A percentile compares a stretch with the other conserved stretches of the same genome.
phyloP scores from a whole-genome alignment of 352 stramenopile species.

The Phytopythium oedochilum region DNA sequence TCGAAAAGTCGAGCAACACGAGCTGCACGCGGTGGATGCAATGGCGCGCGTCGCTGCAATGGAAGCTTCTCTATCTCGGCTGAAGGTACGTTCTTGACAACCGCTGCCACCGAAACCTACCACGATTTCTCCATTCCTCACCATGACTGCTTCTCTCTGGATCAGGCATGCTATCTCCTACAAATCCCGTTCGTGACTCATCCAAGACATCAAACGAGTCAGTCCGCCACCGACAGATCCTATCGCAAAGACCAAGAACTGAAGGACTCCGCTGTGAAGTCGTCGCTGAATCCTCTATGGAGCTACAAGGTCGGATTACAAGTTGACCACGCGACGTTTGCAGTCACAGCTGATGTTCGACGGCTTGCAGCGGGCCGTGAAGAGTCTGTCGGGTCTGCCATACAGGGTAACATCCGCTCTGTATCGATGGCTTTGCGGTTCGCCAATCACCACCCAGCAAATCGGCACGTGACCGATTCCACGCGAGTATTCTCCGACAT shows the following conservation, averaged over 20 bases:
- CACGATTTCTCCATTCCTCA: constrained; percentile 5
- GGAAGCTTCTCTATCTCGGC: constrained; percentile 17
- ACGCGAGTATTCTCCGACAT: constrained; percentile 26
- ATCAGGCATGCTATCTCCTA: constrained; percentile 36
- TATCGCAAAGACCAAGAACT: too few relatives aligned
- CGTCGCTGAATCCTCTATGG: background rate
- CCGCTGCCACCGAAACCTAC: background rate
- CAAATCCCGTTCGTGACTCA: constrained; percentile 20
- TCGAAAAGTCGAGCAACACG: constrained; percentile 7
- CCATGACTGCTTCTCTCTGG: constrained; percentile 1
- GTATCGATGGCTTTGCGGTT: constrained; percentile 10
- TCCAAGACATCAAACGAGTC: background rate
- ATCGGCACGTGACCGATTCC: constrained; percentile 2
- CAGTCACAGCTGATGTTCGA: background rate
- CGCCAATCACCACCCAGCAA: constrained; percentile 35
- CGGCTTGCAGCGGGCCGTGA: background rate
- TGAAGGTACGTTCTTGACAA: constrained; percentile 18
- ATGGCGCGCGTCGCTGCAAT: constrained; percentile 17
- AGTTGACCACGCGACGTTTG: background rate
- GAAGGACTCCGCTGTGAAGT: background rate
- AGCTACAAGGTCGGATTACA: constrained; percentile 2
- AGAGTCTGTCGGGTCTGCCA: background rate
- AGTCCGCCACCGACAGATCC: too few relatives aligned
- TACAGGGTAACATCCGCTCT: background rate
- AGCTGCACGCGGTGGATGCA: constrained; percentile 14